Conservation (phyloP, 768 basidiomycete species). For the Lentinula edodes region DNA sequence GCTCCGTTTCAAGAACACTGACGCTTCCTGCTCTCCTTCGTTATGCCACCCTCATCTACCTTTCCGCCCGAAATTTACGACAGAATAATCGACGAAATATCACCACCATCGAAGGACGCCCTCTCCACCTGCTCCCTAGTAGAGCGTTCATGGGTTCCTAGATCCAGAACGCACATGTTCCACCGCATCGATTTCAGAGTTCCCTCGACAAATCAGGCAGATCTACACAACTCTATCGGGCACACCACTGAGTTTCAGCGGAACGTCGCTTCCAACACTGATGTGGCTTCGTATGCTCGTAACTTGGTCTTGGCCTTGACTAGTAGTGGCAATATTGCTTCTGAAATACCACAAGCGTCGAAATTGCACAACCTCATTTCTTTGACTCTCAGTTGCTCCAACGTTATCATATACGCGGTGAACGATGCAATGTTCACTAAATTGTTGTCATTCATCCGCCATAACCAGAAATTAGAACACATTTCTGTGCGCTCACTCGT, state of each 20-base stretch:
- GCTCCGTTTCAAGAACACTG: background rate
- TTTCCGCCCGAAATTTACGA: slow-evolving; percentile 1
- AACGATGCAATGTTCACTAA: background rate
- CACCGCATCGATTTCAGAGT: background rate
- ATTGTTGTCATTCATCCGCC: slow-evolving; percentile 1
- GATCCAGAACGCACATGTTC: slow-evolving; percentile 1
- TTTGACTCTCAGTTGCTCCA: background rate
- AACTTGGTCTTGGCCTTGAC: background rate
- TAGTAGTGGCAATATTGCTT: background rate
- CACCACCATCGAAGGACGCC: background rate
- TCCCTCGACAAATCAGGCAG: background rate
- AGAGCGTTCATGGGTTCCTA: background rate
- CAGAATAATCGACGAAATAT: background rate
- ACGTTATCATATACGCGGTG: background rate
- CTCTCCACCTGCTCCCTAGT: background rate
- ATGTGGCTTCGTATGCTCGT: background rate
- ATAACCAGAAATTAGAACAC: background rate
- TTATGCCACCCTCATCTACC: background rate
- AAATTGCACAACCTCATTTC: background rate
- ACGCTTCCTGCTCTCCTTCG: background rate
- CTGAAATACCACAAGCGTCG: background rate
- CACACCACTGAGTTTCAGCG: background rate
- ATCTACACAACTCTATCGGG: background rate
- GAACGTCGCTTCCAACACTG: background rate
- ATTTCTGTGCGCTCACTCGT: background rate